Percentiles rank a stretch among this genome's conserved stretches.
These are phyloP conservation scores for Leccinum ochraceum DNA, from an alignment of 768 basidiomycete genomes.

Conservation along the genomic window DNA sequence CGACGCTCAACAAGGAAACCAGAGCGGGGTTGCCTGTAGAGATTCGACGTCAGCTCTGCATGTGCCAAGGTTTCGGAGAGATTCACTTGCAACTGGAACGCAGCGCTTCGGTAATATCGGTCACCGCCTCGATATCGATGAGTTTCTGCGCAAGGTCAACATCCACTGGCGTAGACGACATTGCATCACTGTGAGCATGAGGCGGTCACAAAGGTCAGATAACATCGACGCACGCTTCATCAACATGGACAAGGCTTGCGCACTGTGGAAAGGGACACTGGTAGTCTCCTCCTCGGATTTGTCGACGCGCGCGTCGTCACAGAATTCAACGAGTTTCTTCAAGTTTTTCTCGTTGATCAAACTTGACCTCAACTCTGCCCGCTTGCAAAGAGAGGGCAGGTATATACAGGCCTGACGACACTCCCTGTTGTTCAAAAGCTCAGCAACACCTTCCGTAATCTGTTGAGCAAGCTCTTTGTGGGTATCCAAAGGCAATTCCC, in stretches of 20 bases:
- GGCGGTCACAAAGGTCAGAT: background rate
- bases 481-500: slow-evolving; percentile 19
- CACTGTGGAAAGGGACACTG: slow-evolving; percentile 23
- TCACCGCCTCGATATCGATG: slow-evolving; percentile 18
- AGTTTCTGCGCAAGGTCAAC: slow-evolving; percentile 11
- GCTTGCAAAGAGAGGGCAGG: slow-evolving; percentile 31
- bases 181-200: background rate
- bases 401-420: slow-evolving; percentile 28
- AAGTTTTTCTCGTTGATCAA: slow-evolving; percentile 23
- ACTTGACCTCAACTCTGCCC: slow-evolving; percentile 7
- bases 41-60: slow-evolving; percentile 2
- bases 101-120: slow-evolving; percentile 19
- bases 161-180: slow-evolving; percentile 13
- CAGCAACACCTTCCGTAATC: slow-evolving; percentile 13
- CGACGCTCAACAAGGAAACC: slow-evolving; percentile 24
- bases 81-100: slow-evolving; percentile 18
- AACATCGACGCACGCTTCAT: slow-evolving; percentile 19
- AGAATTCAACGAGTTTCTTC: slow-evolving; percentile 20
- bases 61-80: background rate
- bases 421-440: slow-evolving; percentile 15
- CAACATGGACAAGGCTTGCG: slow-evolving; percentile 29
- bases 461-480: slow-evolving; percentile 3
- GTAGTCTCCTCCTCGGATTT: slow-evolving; percentile 20
- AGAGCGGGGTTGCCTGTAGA: slow-evolving; percentile 20
- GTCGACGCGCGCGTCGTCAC: slow-evolving; percentile 10